These are phyloP conservation scores for Euclidium syriacum DNA, from an alignment of 345 rosid species.

Conservation along the genomic window DNA sequence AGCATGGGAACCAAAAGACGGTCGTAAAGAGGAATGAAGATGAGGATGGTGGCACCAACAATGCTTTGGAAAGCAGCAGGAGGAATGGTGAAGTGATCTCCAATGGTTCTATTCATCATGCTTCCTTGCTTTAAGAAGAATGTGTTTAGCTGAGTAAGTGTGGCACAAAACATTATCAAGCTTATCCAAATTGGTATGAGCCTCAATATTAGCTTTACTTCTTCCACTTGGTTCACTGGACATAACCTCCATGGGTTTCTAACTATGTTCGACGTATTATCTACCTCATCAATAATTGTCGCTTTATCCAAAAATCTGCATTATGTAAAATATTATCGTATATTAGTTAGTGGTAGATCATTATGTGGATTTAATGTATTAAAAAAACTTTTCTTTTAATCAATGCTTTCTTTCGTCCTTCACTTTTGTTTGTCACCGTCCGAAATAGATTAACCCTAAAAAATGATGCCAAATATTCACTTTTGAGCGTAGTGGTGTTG, in stretches of 20 bases:
- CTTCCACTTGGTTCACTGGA: constrained; percentile 75
- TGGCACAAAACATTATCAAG: constrained; percentile 67
- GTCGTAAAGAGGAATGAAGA: constrained; percentile 57
- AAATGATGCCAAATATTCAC: neutral
- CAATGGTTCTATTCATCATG: constrained; percentile 59
- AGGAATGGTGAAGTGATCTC: constrained; percentile 54
- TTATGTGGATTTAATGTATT: neutral
- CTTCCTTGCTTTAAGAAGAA: constrained; percentile 83
- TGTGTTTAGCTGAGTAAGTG: constrained; percentile 64
- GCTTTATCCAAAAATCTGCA: constrained; percentile 83
- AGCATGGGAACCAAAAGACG: constrained; percentile 56
- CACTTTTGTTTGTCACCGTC: neutral
- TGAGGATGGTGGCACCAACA: constrained; percentile 62
- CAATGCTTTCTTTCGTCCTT: neutral
- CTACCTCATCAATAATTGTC: constrained; percentile 53
- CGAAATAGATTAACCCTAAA: neutral
- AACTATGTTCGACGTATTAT: constrained; percentile 29
- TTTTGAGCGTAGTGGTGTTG: constrained; percentile 14
- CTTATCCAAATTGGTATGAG: constrained; percentile 74
- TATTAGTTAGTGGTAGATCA: neutral
- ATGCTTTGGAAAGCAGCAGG: constrained; percentile 76
- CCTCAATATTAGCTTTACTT: constrained; percentile 68
- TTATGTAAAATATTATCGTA: neutral
- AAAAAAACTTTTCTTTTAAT: no score
- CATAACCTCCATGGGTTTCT: constrained; percentile 83